Evolutionary conservation across 441 rosid genomes (phyloP).

Genomic region (Corymbia citriodora): DNA sequence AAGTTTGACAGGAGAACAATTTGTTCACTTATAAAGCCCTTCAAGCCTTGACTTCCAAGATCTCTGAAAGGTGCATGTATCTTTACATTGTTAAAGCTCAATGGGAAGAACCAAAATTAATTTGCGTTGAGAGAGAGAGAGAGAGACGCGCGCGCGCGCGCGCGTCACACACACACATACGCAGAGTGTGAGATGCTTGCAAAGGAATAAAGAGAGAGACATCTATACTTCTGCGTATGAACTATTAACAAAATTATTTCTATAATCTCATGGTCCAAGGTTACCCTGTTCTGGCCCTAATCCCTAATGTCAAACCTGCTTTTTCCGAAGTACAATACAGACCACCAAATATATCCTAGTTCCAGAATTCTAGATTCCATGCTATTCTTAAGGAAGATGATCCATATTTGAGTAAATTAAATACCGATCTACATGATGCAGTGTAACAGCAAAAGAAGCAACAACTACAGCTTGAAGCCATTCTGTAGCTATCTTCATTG

Average conservation of each 20-base stretch:
- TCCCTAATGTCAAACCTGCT: background rate
- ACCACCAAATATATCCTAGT: background rate
- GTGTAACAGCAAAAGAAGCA: background rate
- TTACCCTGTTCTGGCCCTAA: background rate
- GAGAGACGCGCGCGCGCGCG: background rate
- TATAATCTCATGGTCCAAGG: background rate
- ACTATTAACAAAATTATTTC: background rate
- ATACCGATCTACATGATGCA: background rate
- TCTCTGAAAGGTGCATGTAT: constrained; percentile 6
- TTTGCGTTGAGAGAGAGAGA: background rate
- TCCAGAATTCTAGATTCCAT: background rate
- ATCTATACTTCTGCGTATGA: background rate
- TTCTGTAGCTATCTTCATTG: background rate
- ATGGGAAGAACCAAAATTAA: background rate
- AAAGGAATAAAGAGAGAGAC: background rate
- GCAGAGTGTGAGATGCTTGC: background rate
- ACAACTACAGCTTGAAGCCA: background rate
- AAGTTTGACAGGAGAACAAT: background rate
- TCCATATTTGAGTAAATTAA: background rate
- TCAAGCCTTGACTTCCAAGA: constrained; percentile 10
- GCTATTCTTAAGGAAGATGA: background rate
- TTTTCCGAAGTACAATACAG: background rate
- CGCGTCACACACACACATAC: background rate
- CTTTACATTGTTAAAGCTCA: background rate
- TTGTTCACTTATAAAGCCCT: constrained; percentile 10